Evolutionary conservation across 2,329 filamentous ascomycete genomes (phyloP).

Genomic region (Cercospora sp.): DNA sequence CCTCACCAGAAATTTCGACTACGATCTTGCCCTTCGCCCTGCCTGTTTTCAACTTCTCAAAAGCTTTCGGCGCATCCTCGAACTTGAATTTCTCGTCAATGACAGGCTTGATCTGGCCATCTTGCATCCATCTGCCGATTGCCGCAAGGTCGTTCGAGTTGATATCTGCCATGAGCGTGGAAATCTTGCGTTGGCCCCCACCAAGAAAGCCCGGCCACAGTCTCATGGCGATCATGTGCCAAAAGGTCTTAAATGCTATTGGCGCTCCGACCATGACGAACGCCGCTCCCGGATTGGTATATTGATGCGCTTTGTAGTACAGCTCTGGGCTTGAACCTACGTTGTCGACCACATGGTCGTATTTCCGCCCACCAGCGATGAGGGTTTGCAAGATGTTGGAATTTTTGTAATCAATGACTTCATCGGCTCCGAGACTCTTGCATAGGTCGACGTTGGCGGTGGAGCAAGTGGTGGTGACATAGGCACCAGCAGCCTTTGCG

Average conservation of each 20-base stretch:
- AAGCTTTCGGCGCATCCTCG: constrained; percentile 58
- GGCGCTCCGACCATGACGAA: constrained; percentile 42
- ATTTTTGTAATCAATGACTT: constrained; percentile 61
- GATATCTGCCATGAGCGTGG: constrained; percentile 41
- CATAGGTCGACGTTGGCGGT: constrained; percentile 58
- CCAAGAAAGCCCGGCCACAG: constrained; percentile 51
- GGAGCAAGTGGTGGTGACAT: constrained; percentile 62
- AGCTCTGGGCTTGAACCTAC: constrained; percentile 54
- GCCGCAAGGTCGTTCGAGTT: constrained; percentile 49
- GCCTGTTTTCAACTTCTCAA: constrained; percentile 58
- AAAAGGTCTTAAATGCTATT: constrained; percentile 15
- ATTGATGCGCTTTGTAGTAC: constrained; percentile 55
- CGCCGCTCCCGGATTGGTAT: constrained; percentile 50
- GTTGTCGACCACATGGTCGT: constrained; percentile 58
- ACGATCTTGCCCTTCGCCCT: constrained; percentile 62
- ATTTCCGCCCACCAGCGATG: constrained; percentile 48
- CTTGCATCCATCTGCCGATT: constrained; percentile 56
- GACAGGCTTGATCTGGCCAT: constrained; percentile 58
- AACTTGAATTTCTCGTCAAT: constrained; percentile 58
- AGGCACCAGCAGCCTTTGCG: constrained; percentile 60
- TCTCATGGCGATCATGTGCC: constrained; percentile 37
- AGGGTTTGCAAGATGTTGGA: constrained; percentile 52
- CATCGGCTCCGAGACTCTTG: constrained; percentile 60
- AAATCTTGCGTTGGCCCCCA: constrained; percentile 50
- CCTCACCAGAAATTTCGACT: constrained; percentile 29